Conservation (phyloP, 2,329 filamentous ascomycete species). For the Claviceps citrina region DNA sequence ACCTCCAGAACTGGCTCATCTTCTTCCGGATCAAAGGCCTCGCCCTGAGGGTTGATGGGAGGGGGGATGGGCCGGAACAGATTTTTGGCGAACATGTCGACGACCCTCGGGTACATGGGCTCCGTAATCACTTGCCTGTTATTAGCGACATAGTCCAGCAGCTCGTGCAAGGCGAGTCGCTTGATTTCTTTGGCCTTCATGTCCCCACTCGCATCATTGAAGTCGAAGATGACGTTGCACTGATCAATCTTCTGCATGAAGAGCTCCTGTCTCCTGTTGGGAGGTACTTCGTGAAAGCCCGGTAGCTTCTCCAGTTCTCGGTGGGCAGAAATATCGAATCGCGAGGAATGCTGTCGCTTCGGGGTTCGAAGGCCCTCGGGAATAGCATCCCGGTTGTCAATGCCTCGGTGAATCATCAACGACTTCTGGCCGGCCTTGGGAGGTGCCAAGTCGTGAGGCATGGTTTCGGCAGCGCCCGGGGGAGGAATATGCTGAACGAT, state of each 20-base stretch:
- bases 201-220: slow-evolving; percentile 93
- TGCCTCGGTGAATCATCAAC: slow-evolving; percentile 64
- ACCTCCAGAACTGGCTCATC: slow-evolving; percentile 96
- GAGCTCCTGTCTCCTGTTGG: slow-evolving; percentile 83
- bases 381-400: slow-evolving; percentile 79
- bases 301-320: slow-evolving; percentile 93
- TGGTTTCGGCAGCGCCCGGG: slow-evolving; percentile 86
- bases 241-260: slow-evolving; percentile 99
- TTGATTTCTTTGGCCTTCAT: slow-evolving; percentile 99
- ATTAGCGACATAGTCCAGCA: slow-evolving; percentile 95
- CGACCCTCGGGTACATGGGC: slow-evolving; percentile 95
- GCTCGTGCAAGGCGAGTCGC: slow-evolving; percentile 81
- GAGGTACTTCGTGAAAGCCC: slow-evolving; percentile 93
- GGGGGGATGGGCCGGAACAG: slow-evolving; percentile 93
- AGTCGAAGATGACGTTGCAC: slow-evolving; percentile 99
- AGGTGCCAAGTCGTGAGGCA: slow-evolving; percentile 91
- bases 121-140: slow-evolving; percentile 97
- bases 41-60: slow-evolving; percentile 92
- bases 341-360: slow-evolving; percentile 90
- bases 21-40: slow-evolving; percentile 96
- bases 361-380: slow-evolving; percentile 90
- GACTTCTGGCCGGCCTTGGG: slow-evolving; percentile 87
- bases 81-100: slow-evolving; percentile 99
- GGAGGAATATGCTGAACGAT: slow-evolving; percentile 59
- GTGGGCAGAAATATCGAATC: slow-evolving; percentile 95